A percentile compares a stretch with the other conserved stretches of the same genome.
These are phyloP conservation scores for Sphagnum tenellum DNA, from an alignment of 225 moss, liverwort and hornwort species.

Conservation along the genomic window DNA sequence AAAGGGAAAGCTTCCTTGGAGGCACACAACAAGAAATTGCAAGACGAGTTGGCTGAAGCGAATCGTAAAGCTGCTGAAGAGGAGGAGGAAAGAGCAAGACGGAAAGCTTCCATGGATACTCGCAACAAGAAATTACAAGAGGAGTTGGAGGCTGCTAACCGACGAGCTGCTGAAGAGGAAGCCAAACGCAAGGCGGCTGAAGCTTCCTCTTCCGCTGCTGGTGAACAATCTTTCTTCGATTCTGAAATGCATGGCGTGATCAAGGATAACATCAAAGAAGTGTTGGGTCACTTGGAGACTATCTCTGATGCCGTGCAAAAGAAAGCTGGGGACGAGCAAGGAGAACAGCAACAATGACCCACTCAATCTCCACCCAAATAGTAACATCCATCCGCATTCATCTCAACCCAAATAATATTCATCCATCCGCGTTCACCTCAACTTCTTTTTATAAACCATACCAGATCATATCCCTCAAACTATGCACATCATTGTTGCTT, in stretches of 20 bases:
- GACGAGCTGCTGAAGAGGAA: slow-evolving; percentile 5
- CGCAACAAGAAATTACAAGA: not conserved
- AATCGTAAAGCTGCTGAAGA: not conserved
- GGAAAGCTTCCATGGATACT: not conserved
- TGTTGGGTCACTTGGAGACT: slow-evolving; percentile 13
- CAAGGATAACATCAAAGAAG: slow-evolving; percentile 9
- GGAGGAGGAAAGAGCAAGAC: not conserved
- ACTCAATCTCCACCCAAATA: no score
- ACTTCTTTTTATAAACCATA: no score
- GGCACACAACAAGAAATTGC: slow-evolving; percentile 1
- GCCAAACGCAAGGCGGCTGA: not conserved
- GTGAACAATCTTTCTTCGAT: slow-evolving; percentile 1
- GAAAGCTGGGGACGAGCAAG: not conserved
- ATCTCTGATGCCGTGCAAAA: slow-evolving; percentile 8
- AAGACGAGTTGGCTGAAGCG: not conserved
- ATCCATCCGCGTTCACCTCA: no score
- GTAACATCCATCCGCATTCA: no score
- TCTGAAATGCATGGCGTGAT: slow-evolving; percentile 3
- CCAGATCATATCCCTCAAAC: no score
- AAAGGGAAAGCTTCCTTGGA: not conserved
- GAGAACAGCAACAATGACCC: not conserved
- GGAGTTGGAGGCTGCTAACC: not conserved
- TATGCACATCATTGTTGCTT: no score
- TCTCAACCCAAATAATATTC: no score
- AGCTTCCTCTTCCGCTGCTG: not conserved